These are phyloP conservation scores for Diutina siamensis DNA, from an alignment of 1,139 yeast genomes.

Conservation along the genomic window DNA sequence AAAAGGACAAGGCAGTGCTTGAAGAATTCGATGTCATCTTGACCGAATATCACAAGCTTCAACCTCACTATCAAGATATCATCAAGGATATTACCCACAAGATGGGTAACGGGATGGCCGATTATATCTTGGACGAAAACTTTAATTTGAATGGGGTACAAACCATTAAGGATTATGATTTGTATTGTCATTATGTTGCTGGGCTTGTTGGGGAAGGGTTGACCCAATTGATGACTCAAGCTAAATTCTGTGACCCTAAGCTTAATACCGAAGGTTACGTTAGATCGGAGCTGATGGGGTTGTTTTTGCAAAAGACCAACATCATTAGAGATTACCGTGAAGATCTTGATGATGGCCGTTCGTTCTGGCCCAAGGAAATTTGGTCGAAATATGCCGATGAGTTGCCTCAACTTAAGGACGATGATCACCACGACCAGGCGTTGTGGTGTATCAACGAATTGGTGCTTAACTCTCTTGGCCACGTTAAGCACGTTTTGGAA, in stretches of 20 bases:
- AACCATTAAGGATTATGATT: conserved; percentile 72
- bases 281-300: conserved; percentile 82
- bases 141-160: conserved; percentile 71
- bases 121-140: conserved; percentile 68
- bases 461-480: conserved; percentile 68
- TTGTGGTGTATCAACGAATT: conserved; percentile 71
- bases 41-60: conserved; percentile 59
- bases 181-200: conserved; percentile 94
- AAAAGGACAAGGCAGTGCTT: conserved; percentile 71
- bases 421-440: conserved; percentile 37
- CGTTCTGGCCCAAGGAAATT: conserved; percentile 93
- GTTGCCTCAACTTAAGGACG: conserved; percentile 42
- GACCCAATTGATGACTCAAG: conserved; percentile 66
- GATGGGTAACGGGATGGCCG: conserved; percentile 99
- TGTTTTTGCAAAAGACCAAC: conserved; percentile 88
- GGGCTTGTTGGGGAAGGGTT: conserved; percentile 96
- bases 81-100: conserved; percentile 63
- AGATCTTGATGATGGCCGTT: conserved; percentile 83
- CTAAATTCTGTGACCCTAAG: conserved; percentile 46
- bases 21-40: conserved; percentile 38
- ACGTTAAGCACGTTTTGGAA: conserved; percentile 65
- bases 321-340: conserved; percentile 93
- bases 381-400: conserved; percentile 74
- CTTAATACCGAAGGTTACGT: conserved; percentile 39
- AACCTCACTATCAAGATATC: conserved; percentile 68